phyloP scores from a whole-genome alignment of 1,284 basidiomycete genomes.

The Ceratobasidium sp. region DNA sequence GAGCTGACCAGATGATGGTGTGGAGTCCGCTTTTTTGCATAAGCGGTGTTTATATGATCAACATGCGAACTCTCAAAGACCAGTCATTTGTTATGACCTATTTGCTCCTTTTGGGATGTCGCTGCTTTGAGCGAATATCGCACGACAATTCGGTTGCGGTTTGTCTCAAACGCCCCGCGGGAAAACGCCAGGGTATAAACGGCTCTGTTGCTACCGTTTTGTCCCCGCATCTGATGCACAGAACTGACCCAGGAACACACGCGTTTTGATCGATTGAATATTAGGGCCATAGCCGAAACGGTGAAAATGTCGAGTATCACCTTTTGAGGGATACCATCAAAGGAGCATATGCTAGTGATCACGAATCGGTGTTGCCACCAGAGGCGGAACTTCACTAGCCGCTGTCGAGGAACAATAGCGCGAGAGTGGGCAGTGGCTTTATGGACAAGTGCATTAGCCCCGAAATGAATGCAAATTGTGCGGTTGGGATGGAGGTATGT shows the following conservation, averaged over 20 bases:
- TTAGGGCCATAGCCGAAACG: too few species aligned
- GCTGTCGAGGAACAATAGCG: neutral
- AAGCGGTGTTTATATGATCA: neutral
- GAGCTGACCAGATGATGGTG: conserved; percentile 1
- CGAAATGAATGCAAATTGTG: too few species aligned
- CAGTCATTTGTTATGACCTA: neutral
- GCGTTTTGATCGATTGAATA: neutral
- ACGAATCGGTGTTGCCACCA: neutral
- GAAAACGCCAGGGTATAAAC: neutral
- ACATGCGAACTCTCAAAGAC: neutral
- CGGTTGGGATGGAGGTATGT: neutral
- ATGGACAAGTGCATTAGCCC: neutral
- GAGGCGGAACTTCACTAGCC: conserved; percentile 7
- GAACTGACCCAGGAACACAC: neutral
- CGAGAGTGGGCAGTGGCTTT: neutral
- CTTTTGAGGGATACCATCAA: neutral
- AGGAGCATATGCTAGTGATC: neutral
- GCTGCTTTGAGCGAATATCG: neutral
- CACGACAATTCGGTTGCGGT: neutral
- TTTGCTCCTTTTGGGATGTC: neutral
- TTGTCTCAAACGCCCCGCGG: neutral
- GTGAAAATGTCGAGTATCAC: neutral
- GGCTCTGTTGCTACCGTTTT: neutral
- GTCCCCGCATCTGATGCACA: neutral
- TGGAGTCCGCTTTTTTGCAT: neutral